These are phyloP conservation scores for Zymoseptoria pseudotritici DNA, from an alignment of 2,329 filamentous ascomycete genomes.

Conservation along the genomic window DNA sequence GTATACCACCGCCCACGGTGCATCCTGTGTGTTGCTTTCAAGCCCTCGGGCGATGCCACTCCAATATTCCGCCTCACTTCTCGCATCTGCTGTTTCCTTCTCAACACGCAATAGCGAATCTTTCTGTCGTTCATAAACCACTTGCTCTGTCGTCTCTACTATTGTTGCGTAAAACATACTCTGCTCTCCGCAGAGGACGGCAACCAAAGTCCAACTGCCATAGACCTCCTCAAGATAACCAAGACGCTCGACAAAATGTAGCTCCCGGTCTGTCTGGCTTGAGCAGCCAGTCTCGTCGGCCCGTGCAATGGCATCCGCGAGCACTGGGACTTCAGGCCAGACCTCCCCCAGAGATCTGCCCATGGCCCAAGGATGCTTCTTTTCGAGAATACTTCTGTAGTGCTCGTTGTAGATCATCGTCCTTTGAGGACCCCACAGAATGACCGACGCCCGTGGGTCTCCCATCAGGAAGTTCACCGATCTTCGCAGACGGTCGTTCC, in stretches of 20 bases:
- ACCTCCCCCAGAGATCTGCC: conserved; percentile 12
- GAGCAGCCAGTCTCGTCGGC: conserved; percentile 12
- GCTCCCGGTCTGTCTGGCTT: conserved; percentile 3
- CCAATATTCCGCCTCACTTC: conserved; percentile 14
- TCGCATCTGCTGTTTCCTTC: conserved; percentile 7
- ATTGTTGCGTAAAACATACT: conserved; percentile 12
- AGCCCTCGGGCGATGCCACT: conserved; percentile 8
- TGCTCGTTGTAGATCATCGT: conserved; percentile 32
- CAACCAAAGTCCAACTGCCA: conserved; percentile 11
- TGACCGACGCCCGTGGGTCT: conserved; percentile 12
- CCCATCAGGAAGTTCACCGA: conserved; percentile 13
- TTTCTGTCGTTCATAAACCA: conserved; percentile 14
- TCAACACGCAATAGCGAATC: conserved; percentile 10
- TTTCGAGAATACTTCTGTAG: conserved; percentile 27
- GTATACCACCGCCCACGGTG: conserved; percentile 16
- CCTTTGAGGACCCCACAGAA: conserved; percentile 24
- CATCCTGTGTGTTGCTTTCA: conserved; percentile 11
- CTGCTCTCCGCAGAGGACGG: conserved; percentile 4
- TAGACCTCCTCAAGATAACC: conserved; percentile 15
- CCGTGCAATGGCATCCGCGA: conserved; percentile 5
- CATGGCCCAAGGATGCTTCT: conserved; percentile 21
- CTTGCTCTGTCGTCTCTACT: conserved; percentile 13
- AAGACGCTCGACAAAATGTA: conserved; percentile 7
- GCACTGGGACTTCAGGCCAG: conserved; percentile 4
- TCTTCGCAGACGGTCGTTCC: conserved; percentile 11